Evolutionary conservation across 768 basidiomycete species (phyloP).

Genomic region (Rhodotorula taiwanensis): DNA sequence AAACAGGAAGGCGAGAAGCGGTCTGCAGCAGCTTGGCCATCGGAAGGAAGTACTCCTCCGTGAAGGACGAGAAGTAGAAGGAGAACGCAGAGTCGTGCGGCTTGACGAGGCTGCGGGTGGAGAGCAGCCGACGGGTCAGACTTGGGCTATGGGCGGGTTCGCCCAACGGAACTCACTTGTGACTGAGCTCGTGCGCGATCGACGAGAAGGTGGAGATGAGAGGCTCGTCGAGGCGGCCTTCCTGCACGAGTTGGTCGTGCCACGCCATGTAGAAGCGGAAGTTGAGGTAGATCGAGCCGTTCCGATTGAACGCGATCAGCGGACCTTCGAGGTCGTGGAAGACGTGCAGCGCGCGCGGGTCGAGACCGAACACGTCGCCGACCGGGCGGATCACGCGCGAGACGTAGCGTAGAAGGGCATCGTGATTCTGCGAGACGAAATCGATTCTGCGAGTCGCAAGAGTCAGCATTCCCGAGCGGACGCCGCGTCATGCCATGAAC

Average conservation of each 20-base stretch:
- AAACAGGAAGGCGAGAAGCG: no score
- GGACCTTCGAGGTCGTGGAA: conserved; percentile 77
- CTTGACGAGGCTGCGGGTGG: conserved; percentile 50
- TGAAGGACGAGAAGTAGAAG: conserved; percentile 88
- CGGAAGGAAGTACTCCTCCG: conserved; percentile 53
- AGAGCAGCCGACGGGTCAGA: background rate
- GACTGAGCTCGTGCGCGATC: conserved; percentile 62
- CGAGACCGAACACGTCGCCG: conserved; percentile 64
- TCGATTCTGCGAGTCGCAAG: conserved; percentile 7
- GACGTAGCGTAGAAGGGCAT: conserved; percentile 55
- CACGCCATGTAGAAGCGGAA: conserved; percentile 53
- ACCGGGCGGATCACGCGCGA: conserved; percentile 58
- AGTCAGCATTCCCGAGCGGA: background rate
- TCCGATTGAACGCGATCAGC: conserved; percentile 86
- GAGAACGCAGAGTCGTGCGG: conserved; percentile 83
- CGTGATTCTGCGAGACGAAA: conserved; percentile 49
- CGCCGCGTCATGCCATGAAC: fast-evolving
- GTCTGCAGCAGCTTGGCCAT: conserved; percentile 40
- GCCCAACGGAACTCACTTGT: conserved; percentile 52
- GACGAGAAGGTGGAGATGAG: conserved; percentile 87
- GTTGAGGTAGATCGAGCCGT: conserved; percentile 81
- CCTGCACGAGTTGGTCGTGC: conserved; percentile 60
- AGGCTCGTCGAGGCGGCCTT: conserved; percentile 56
- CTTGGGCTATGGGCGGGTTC: background rate
- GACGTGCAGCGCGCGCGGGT: conserved; percentile 67